Conservation (phyloP, 208 protist genomes). For the Strigomonas culicis region DNA sequence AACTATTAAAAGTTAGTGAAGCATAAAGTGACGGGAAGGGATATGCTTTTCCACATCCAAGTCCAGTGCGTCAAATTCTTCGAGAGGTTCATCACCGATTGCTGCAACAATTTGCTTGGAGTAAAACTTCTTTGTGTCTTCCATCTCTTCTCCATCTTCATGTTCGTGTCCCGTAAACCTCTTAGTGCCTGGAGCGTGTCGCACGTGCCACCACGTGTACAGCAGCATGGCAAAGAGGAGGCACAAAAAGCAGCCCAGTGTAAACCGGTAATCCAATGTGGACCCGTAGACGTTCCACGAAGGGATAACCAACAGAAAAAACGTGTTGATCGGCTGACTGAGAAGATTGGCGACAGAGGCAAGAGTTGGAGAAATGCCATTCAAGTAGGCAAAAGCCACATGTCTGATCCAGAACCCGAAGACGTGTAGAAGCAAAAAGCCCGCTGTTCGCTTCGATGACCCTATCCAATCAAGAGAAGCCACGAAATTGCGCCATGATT, state of each 20-base stretch:
- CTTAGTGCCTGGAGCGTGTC: too few relatives aligned
- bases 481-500: conserved; percentile 35
- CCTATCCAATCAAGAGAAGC: conserved; percentile 20
- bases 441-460: conserved; percentile 22
- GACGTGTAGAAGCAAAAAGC: conserved; percentile 36
- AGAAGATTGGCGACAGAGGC: conserved; percentile 29
- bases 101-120: too few relatives aligned
- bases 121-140: background rate
- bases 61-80: conserved; percentile 4
- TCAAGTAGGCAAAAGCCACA: conserved; percentile 40
- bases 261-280: conserved; percentile 23
- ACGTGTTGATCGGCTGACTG: conserved; percentile 38
- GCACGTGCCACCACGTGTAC: conserved; percentile 28
- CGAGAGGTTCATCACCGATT: too few relatives aligned
- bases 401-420: conserved; percentile 43
- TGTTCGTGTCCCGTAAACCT: background rate
- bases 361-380: conserved; percentile 33
- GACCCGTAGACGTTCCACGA: conserved; percentile 39
- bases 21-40: conserved; percentile 7
- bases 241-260: conserved; percentile 32
- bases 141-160: background rate
- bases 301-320: conserved; percentile 33
- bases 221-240: conserved; percentile 31
- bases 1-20: conserved; percentile 7
- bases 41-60: background rate